These are phyloP conservation scores for Thelephora aurantiotincta DNA, from an alignment of 768 basidiomycete genomes.

Conservation along the genomic window DNA sequence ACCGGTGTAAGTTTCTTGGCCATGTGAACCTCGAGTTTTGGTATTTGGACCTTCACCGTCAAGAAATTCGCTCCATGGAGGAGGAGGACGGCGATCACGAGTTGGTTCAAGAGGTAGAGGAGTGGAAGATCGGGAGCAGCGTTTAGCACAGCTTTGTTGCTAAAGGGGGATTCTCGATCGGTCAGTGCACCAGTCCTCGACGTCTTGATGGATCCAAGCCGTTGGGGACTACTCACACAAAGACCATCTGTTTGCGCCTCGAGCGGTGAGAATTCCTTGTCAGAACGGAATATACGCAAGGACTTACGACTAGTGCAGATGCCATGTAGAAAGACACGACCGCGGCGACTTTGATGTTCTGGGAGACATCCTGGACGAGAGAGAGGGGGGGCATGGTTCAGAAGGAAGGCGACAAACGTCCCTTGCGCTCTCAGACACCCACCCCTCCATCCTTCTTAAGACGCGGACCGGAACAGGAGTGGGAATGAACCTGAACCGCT, in stretches of 20 bases:
- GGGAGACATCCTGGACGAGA: constrained; percentile 13
- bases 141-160: constrained; percentile 67
- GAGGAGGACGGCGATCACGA: constrained; percentile 52
- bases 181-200: no score
- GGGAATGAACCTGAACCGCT: no score
- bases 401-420: neutral
- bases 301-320: constrained; percentile 56
- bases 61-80: constrained; percentile 40
- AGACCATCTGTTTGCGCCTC: constrained; percentile 28
- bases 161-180: constrained; percentile 16
- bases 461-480: neutral
- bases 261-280: neutral
- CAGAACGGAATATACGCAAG: constrained; percentile 1
- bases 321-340: constrained; percentile 73
- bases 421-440: neutral
- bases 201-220: neutral
- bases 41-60: constrained; percentile 39
- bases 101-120: constrained; percentile 52
- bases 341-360: constrained; percentile 40
- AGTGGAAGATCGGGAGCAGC: constrained; percentile 52
- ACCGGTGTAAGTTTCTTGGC: constrained; percentile 50
- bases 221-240: constrained; percentile 23
- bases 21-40: constrained; percentile 32
- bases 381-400: neutral
- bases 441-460: neutral